These are phyloP conservation scores for Rhodomyrtus psidioides DNA, from an alignment of 441 rosid genomes.

Conservation along the genomic window DNA sequence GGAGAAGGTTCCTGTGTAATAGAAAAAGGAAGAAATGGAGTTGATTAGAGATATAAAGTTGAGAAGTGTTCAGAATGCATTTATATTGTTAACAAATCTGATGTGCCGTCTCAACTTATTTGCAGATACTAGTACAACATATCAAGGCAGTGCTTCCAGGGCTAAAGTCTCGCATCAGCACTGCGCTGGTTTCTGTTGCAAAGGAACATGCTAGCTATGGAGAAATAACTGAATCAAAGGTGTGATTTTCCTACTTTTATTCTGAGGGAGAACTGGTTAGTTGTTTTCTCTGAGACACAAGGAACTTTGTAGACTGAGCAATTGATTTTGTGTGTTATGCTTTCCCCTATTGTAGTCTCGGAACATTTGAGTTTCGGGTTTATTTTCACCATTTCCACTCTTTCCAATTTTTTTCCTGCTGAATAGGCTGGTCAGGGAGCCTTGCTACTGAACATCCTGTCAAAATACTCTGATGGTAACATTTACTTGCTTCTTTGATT, in stretches of 20 bases:
- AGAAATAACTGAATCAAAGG: constrained; percentile 88
- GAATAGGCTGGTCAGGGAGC: constrained; percentile 97
- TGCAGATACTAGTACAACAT: constrained; percentile 87
- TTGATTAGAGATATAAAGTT: background rate
- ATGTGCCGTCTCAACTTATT: background rate
- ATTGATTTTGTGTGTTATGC: background rate
- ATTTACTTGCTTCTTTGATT: background rate
- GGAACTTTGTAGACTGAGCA: background rate
- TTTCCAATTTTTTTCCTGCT: constrained; percentile 5
- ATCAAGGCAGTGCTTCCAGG: constrained; percentile 80
- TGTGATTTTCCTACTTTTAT: constrained; percentile 1
- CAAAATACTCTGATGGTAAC: constrained; percentile 89
- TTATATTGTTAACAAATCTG: background rate
- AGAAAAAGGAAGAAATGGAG: background rate
- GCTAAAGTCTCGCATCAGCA: constrained; percentile 72
- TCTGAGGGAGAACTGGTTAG: background rate
- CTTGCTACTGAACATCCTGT: constrained; percentile 82
- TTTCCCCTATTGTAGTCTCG: background rate
- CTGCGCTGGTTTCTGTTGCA: constrained; percentile 63
- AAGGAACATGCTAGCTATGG: constrained; percentile 97
- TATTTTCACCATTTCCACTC: background rate
- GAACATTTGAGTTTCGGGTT: background rate
- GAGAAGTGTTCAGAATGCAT: background rate
- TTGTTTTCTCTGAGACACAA: background rate
- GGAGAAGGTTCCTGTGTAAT: background rate